phyloP scores from a whole-genome alignment of 495 filamentous ascomycete genomes.

The Tuber borchii region DNA sequence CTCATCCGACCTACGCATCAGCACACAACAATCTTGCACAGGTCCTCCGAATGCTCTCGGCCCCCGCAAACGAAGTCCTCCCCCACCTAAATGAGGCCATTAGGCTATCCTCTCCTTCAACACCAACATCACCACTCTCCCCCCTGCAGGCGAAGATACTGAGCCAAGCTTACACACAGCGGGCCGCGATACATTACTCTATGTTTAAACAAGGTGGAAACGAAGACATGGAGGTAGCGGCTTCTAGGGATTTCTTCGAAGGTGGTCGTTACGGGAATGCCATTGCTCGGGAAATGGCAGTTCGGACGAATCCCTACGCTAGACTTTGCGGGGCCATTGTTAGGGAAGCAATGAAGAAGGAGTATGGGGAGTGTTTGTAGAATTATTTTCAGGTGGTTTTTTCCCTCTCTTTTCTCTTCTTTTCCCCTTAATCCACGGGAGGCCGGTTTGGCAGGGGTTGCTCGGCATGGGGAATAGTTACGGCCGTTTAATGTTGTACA shows the following conservation, averaged over 20 bases:
- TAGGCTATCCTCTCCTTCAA: constrained; percentile 53
- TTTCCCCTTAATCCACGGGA: not conserved
- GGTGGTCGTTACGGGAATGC: constrained; percentile 74
- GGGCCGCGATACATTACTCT: constrained; percentile 62
- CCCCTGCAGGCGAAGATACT: constrained; percentile 57
- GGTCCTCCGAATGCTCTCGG: constrained; percentile 54
- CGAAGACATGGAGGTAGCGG: constrained; percentile 60
- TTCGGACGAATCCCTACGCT: constrained; percentile 77
- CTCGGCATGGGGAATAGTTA: not conserved
- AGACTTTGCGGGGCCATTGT: constrained; percentile 87
- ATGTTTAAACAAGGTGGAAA: constrained; percentile 49
- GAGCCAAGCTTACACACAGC: constrained; percentile 66
- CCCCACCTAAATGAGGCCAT: constrained; percentile 64
- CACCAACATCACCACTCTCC: constrained; percentile 52
- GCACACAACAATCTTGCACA: constrained; percentile 74
- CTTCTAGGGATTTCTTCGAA: constrained; percentile 64
- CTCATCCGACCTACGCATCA: constrained; percentile 63
- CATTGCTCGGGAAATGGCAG: constrained; percentile 66
- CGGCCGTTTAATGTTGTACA: not conserved
- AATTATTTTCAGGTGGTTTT: not conserved
- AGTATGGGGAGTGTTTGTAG: constrained; percentile 45
- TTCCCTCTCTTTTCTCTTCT: not conserved
- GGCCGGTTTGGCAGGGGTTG: not conserved
- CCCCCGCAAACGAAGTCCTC: constrained; percentile 46
- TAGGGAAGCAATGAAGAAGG: constrained; percentile 74